Conservation (phyloP, 495 filamentous ascomycete genomes). For the Aspergillus coremiiformis region DNA sequence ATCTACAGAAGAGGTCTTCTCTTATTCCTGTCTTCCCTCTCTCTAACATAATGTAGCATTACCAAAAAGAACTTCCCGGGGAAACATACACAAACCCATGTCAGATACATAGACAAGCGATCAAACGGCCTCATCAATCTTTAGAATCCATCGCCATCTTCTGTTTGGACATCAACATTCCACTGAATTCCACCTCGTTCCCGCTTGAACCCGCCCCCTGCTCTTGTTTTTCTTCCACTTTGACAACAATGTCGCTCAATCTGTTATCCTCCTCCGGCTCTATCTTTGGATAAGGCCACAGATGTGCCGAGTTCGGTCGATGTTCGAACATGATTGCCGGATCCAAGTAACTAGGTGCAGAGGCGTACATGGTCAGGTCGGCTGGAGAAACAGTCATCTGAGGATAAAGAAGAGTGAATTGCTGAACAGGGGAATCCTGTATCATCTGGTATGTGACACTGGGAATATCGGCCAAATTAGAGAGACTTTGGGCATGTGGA, state of each 20-base stretch:
- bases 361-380: slow-evolving; percentile 4
- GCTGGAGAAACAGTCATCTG: background rate
- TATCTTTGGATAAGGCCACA: slow-evolving; percentile 10
- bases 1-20: background rate
- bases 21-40: background rate
- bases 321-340: background rate
- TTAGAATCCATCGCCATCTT: background rate
- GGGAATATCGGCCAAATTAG: slow-evolving; percentile 14
- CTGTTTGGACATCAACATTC: background rate
- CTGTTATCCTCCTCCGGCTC: slow-evolving; percentile 5
- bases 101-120: background rate
- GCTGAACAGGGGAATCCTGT: background rate
- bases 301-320: background rate
- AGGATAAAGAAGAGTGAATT: background rate
- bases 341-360: background rate
- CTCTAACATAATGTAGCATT: background rate
- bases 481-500: slow-evolving; percentile 6
- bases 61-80: background rate
- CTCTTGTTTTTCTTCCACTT: slow-evolving; percentile 12
- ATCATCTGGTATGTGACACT: background rate
- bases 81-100: background rate
- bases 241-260: slow-evolving; percentile 11
- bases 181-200: background rate
- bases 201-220: background rate
- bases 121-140: background rate